Evolutionary conservation across 2,329 filamentous ascomycete genomes (phyloP), one percentile per base, ranked within the genome.

Genomic region (Chrysosporium queenslandicum): DNA sequence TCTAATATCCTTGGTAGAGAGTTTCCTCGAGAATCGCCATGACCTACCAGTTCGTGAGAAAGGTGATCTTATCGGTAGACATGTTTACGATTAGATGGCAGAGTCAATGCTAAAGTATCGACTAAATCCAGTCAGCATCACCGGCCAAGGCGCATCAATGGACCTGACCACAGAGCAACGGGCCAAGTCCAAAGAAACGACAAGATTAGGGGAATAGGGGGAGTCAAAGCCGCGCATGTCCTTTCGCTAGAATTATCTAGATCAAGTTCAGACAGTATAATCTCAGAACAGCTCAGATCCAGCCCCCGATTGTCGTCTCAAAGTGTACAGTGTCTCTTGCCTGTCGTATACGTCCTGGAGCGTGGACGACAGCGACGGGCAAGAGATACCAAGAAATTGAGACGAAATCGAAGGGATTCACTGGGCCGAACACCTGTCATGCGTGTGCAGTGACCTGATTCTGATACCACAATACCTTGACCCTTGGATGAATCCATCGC

Each of bases 201-300:
- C 54, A 59, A 57, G 55, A 61, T 64, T 7, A 61, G 53, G 54
- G 64, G 63, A 63, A 64, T 67, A 66, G 68, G 58, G 63, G 60
- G 65, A 23, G 64, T 68, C 62, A 67, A 72, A 76, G 80, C 80
- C 79, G 83, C 84, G 84, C 84, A 87, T 83, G 80, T 87, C 81
- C 84, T 87, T 87, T 83, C 85, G 84, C 84, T 86, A 82, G 82
- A 77, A 86, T 86, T 86, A 83, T 82, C 81, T 82, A 85, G 82
- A 85, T 86, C 83, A 87, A 87, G 83, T 87, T 86, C 77, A 74
- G 72, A 77, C 82, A 82, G 82, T 86, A 83, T 85, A 72, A 78
- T 86, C 82, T 85, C 81, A 85, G 81, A 83, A 73, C 74, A 63
- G 64, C 50, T 6, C 30, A 32, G 48, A 32, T 46, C 27, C 66